Evolutionary conservation across 169 alveolate genomes (phyloP).

Genomic region (Eimeria maxima): DNA sequence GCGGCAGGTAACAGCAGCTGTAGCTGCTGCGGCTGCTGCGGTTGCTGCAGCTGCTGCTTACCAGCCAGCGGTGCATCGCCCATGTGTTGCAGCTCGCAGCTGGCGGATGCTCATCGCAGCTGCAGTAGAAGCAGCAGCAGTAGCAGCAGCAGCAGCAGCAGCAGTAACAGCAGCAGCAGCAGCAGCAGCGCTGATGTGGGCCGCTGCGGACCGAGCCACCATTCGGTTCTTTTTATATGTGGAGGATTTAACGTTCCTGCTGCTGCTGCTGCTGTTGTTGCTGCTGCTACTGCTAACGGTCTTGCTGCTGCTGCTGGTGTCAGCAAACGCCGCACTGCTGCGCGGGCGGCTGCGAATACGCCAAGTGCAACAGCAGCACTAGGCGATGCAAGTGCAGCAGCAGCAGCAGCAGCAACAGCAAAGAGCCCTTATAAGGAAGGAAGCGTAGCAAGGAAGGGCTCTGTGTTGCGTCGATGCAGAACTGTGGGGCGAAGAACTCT

Average conservation of each 20-base stretch:
- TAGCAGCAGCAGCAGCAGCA: constrained; percentile 57
- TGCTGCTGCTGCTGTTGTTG: constrained; percentile 4
- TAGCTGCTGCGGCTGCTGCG: too few relatives aligned
- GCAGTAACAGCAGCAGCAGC: constrained; percentile 61
- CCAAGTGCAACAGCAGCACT: neutral
- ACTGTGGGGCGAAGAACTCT: neutral
- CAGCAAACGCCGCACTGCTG: neutral
- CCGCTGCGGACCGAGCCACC: neutral
- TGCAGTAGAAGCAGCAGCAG: constrained; percentile 59
- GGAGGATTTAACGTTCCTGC: constrained; percentile 31
- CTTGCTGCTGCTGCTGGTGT: neutral
- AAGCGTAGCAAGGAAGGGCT: constrained; percentile 9
- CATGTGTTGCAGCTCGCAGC: neutral
- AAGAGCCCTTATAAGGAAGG: neutral
- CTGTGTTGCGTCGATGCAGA: constrained; percentile 29
- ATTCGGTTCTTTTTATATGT: constrained; percentile 13
- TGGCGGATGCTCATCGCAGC: neutral
- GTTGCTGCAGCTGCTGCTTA: neutral
- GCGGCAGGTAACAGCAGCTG: neutral
- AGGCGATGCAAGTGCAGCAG: too few relatives aligned
- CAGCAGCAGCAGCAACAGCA: too few relatives aligned
- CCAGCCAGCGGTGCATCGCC: neutral
- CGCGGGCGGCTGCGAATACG: constrained; percentile 1
- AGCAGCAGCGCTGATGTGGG: neutral
- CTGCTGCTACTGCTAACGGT: neutral